A percentile compares a stretch with the other conserved stretches of the same genome.
phyloP scores from a whole-genome alignment of 345 rosid species.

The Euphorbia peplus region DNA sequence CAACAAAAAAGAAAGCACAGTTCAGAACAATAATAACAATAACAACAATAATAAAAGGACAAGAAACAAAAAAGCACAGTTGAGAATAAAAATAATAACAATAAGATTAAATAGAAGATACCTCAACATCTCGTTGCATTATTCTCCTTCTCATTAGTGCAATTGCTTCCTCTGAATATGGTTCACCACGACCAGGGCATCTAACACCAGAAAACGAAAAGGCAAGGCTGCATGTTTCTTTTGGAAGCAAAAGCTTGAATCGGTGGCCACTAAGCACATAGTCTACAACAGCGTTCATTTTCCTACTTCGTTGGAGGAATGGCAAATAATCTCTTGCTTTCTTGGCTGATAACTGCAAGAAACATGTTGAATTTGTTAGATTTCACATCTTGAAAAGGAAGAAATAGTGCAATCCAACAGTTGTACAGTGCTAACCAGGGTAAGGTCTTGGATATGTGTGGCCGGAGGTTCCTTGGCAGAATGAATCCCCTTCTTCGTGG shows the following conservation, averaged over 20 bases:
- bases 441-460: slow-evolving; percentile 76
- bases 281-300: slow-evolving; percentile 82
- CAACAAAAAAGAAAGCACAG: slow-evolving; percentile 11
- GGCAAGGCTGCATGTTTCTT: slow-evolving; percentile 94
- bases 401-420: neutral
- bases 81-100: neutral
- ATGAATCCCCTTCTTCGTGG: slow-evolving; percentile 77
- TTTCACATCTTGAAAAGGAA: neutral
- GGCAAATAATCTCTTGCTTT: slow-evolving; percentile 92
- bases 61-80: slow-evolving; percentile 11
- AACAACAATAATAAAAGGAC: neutral
- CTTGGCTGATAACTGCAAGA: slow-evolving; percentile 67
- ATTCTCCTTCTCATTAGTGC: slow-evolving; percentile 88
- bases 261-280: slow-evolving; percentile 99
- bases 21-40: neutral
- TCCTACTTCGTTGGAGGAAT: slow-evolving; percentile 68
- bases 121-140: slow-evolving; percentile 99
- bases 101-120: slow-evolving; percentile 19
- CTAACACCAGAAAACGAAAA: slow-evolving; percentile 97
- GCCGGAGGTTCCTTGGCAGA: slow-evolving; percentile 77
- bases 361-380: slow-evolving; percentile 8
- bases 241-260: slow-evolving; percentile 84
- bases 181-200: slow-evolving; percentile 94
- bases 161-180: slow-evolving; percentile 90
- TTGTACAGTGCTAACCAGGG: slow-evolving; percentile 42